Evolutionary conservation across 2,329 filamentous ascomycete genomes (phyloP).

Genomic region (Sphaerulina musiva): DNA sequence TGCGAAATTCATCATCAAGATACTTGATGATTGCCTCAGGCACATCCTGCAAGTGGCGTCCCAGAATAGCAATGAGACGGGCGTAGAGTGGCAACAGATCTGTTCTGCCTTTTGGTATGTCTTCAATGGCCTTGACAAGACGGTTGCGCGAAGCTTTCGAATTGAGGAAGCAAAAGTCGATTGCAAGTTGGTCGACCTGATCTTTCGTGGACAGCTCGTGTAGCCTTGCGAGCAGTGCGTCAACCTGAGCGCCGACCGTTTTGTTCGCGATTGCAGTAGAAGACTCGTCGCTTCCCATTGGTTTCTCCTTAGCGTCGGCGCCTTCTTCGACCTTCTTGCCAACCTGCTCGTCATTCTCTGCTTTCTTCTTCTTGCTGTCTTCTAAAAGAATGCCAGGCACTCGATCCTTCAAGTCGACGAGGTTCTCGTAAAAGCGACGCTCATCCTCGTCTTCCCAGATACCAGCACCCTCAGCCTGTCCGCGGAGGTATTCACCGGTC

Average conservation of each 20-base stretch:
- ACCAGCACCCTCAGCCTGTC: slow-evolving; percentile 80
- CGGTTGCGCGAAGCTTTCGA: slow-evolving; percentile 96
- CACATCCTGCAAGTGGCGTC: slow-evolving; percentile 91
- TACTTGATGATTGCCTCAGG: slow-evolving; percentile 85
- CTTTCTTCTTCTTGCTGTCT: slow-evolving; percentile 89
- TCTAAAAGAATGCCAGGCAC: slow-evolving; percentile 90
- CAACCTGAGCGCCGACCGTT: slow-evolving; percentile 93
- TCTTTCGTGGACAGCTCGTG: slow-evolving; percentile 91
- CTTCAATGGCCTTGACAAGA: slow-evolving; percentile 84
- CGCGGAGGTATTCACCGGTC: slow-evolving; percentile 84
- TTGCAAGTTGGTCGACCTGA: slow-evolving; percentile 79
- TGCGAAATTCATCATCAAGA: slow-evolving; percentile 93
- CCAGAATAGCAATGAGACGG: slow-evolving; percentile 85
- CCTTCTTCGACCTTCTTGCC: slow-evolving; percentile 62
- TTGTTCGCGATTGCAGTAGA: slow-evolving; percentile 96
- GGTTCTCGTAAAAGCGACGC: slow-evolving; percentile 93
- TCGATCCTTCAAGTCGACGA: slow-evolving; percentile 91
- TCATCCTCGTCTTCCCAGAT: slow-evolving; percentile 99
- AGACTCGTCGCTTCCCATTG: slow-evolving; percentile 63
- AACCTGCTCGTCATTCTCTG: slow-evolving; percentile 71
- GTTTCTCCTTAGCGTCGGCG: slow-evolving; percentile 48
- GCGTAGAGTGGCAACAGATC: slow-evolving; percentile 88
- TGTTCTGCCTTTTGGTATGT: slow-evolving; percentile 87
- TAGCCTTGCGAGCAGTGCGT: slow-evolving; percentile 78
- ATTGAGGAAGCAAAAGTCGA: slow-evolving; percentile 97